These are phyloP conservation scores for Phalaenopsis hybrid DNA, from an alignment of 116 monocot species.

Conservation along the genomic window DNA sequence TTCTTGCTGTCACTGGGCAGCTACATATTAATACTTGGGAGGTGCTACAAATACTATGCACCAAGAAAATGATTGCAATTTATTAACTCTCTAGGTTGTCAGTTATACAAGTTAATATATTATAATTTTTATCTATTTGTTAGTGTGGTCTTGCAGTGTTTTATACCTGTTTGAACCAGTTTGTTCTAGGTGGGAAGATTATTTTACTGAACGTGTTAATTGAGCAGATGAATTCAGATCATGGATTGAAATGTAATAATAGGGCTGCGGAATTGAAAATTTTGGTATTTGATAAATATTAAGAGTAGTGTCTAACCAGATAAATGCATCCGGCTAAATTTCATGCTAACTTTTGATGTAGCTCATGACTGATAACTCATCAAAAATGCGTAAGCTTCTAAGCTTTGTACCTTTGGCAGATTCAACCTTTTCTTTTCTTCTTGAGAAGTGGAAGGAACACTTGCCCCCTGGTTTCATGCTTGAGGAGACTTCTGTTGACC, in stretches of 20 bases:
- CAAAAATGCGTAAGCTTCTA: not conserved
- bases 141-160: not conserved
- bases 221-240: not conserved
- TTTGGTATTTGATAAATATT: not conserved
- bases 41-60: not conserved
- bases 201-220: not conserved
- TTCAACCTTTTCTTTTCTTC: slow-evolving; percentile 79
- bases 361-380: not conserved
- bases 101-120: not conserved
- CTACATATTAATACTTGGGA: no score
- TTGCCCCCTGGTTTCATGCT: slow-evolving; percentile 66
- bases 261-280: not conserved
- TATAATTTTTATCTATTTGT: not conserved
- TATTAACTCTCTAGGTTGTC: not conserved
- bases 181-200: not conserved
- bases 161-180: not conserved
- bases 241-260: not conserved
- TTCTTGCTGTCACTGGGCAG: no score
- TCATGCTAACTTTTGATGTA: not conserved
- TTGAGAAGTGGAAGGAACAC: slow-evolving; percentile 74
- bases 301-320: no score
- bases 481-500: slow-evolving; percentile 67
- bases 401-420: slow-evolving; percentile 35
- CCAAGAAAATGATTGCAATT: not conserved
- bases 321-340: not conserved